A percentile compares a stretch with the other conserved stretches of the same genome.
phyloP scores from a whole-genome alignment of 1,139 yeast genomes.

The Yamadazyma membranifaciens region DNA sequence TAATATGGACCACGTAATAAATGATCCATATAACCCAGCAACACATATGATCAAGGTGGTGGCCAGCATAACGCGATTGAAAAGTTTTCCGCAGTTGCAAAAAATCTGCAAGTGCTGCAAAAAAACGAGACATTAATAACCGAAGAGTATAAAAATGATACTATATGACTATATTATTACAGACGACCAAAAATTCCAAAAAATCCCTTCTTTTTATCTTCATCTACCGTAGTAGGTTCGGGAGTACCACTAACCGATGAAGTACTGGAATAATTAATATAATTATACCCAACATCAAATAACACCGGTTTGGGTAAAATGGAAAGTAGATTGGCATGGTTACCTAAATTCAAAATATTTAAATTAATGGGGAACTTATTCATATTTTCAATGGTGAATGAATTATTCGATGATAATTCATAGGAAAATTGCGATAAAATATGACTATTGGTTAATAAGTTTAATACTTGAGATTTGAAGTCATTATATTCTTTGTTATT shows the following conservation, averaged over 20 bases:
- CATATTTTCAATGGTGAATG: slow-evolving; percentile 48
- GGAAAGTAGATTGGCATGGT: slow-evolving; percentile 44
- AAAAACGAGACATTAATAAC: neutral
- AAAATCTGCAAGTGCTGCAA: neutral
- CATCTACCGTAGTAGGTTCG: slow-evolving; percentile 13
- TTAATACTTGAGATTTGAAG: slow-evolving; percentile 27
- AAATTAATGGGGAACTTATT: slow-evolving; percentile 43
- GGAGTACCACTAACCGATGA: slow-evolving; percentile 13
- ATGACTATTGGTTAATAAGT: slow-evolving; percentile 40
- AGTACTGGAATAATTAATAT: slow-evolving; percentile 47
- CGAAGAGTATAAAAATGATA: neutral
- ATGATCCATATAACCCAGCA: slow-evolving; percentile 77
- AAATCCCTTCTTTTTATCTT: slow-evolving; percentile 36
- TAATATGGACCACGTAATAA: slow-evolving; percentile 85
- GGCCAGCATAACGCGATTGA: slow-evolving; percentile 2
- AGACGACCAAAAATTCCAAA: slow-evolving; percentile 45
- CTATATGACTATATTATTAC: slow-evolving; percentile 5
- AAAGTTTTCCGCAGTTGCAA: neutral
- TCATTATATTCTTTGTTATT: slow-evolving; percentile 30
- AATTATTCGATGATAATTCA: slow-evolving; percentile 18
- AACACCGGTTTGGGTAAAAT: slow-evolving; percentile 81
- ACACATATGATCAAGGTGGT: slow-evolving; percentile 52
- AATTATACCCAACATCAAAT: slow-evolving; percentile 86
- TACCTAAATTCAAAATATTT: slow-evolving; percentile 48
- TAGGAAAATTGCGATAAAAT: slow-evolving; percentile 49